phyloP scores from a whole-genome alignment of 2,329 filamentous ascomycete genomes.

The Diplodia intermedia region DNA sequence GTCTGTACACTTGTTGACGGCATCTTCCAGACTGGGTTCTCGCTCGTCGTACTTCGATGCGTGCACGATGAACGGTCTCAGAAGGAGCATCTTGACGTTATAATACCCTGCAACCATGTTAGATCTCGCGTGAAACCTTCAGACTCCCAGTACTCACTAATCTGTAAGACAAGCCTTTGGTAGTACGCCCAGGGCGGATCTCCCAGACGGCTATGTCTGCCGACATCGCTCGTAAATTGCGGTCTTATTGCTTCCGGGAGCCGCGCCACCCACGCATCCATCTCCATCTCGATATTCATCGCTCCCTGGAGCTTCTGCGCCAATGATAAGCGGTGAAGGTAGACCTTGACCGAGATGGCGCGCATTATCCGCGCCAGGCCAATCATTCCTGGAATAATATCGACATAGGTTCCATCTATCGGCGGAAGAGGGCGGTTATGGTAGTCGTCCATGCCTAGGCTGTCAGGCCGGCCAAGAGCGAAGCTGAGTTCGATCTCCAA shows the following conservation, averaged over 20 bases:
- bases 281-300: slow-evolving; percentile 47
- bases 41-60: slow-evolving; percentile 37
- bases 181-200: slow-evolving; percentile 50
- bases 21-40: slow-evolving; percentile 40
- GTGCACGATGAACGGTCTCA: slow-evolving; percentile 48
- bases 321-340: slow-evolving; percentile 46
- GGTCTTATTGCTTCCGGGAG: slow-evolving; percentile 46
- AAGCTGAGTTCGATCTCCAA: slow-evolving; percentile 50
- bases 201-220: slow-evolving; percentile 39
- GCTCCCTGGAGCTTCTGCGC: slow-evolving; percentile 47
- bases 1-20: slow-evolving; percentile 49
- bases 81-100: slow-evolving; percentile 52
- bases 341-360: slow-evolving; percentile 50
- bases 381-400: slow-evolving; percentile 53
- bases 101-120: slow-evolving; percentile 41
- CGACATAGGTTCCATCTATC: slow-evolving; percentile 46
- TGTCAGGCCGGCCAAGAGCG: slow-evolving; percentile 57
- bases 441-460: slow-evolving; percentile 57
- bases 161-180: slow-evolving; percentile 49
- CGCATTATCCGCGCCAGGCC: slow-evolving; percentile 51
- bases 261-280: slow-evolving; percentile 47
- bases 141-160: slow-evolving; percentile 39
- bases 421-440: slow-evolving; percentile 51
- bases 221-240: slow-evolving; percentile 37
- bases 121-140: no score